Percentiles rank a stretch among this genome's conserved stretches.
Evolutionary conservation across 345 rosid genomes (phyloP).

Genomic region (Odontarrhena argentea): DNA sequence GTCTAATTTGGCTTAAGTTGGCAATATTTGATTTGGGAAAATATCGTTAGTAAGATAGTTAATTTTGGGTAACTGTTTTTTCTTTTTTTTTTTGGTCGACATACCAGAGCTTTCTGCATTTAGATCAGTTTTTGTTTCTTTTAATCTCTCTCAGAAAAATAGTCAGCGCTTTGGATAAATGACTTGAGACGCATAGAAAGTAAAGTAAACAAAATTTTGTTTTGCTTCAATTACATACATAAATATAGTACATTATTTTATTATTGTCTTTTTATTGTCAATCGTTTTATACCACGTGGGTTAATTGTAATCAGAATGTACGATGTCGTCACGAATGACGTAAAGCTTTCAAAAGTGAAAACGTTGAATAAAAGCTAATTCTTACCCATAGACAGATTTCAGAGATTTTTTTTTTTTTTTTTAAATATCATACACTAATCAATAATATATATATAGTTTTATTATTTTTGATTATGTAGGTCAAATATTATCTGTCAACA

Average conservation of each 20-base stretch:
- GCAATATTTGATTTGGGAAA: no score
- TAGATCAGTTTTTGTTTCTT: not conserved
- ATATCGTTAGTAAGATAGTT: no score
- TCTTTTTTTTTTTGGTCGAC: slow-evolving; percentile 2
- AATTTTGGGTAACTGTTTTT: no score
- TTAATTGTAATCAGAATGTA: not conserved
- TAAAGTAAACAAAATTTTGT: slow-evolving; percentile 13
- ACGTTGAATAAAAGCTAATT: slow-evolving; percentile 6
- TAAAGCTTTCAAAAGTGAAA: slow-evolving; percentile 18
- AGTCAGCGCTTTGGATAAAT: slow-evolving; percentile 36
- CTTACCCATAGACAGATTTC: not conserved
- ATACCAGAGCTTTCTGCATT: not conserved
- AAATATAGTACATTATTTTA: not conserved
- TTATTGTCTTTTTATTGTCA: not conserved
- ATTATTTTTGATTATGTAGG: not conserved
- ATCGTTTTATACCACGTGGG: slow-evolving; percentile 21
- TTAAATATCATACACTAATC: no score
- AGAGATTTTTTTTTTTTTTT: not conserved
- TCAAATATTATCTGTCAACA: slow-evolving; percentile 24
- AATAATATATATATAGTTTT: no score
- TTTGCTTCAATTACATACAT: not conserved
- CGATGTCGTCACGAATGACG: slow-evolving; percentile 34
- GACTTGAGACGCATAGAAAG: slow-evolving; percentile 6
- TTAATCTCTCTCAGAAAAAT: not conserved
- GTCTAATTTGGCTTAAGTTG: no score